Base-by-base conservation (phyloP, 2,329 filamentous ascomycete species). In the Epichloe gansuensis region DNA sequence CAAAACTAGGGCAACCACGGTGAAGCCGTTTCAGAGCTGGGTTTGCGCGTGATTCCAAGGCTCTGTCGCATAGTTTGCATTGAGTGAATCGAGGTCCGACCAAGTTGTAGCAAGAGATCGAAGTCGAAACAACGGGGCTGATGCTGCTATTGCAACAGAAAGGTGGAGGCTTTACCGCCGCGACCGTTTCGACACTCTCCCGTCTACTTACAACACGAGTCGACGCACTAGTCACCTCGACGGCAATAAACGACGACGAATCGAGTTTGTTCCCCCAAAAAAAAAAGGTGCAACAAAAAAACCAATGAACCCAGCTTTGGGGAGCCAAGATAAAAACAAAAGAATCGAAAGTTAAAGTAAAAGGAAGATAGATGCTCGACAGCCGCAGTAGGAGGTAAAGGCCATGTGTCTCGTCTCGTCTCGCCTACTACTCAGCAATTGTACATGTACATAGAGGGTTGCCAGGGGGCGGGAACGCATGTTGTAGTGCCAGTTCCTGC, bases 331-430 rank as follows among this genome's bases (percentile, higher is more conserved):
- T 43, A 8, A 28, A 39, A 15, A 15, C 12, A 13, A 57, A 53
- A 23, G 28, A 31, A 8, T 31, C 28, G 28, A 31, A 4, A 31
- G 57, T 59, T 53, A 54, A 21, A 21, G 17, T 21, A 21, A 21
- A 21, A 21, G 56, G 61, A 57, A 58, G 49, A 58, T 50, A 58
- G 49, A 58, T 50, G 54, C 60, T 60, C 53, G 60, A 54, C 43
- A 48, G 54, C 11, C 21, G 42, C 56, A 57, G 54, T 54, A 58
- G 54, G 54, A 57, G 60, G 57, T 63, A 63, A 60, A 61, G 60
- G 59, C 61, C 59, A 59, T 62, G 59, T 65, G 65, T 67, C 65
- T 67, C 65, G 60, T 61, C 17, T 21, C 17, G 17, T 23, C 28
- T 31, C 28, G 28, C 28, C 28, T 28, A 28, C 28, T 31, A 28